Evolutionary conservation across 495 filamentous ascomycete species (phyloP).

Genomic region (Neurospora discreta): DNA sequence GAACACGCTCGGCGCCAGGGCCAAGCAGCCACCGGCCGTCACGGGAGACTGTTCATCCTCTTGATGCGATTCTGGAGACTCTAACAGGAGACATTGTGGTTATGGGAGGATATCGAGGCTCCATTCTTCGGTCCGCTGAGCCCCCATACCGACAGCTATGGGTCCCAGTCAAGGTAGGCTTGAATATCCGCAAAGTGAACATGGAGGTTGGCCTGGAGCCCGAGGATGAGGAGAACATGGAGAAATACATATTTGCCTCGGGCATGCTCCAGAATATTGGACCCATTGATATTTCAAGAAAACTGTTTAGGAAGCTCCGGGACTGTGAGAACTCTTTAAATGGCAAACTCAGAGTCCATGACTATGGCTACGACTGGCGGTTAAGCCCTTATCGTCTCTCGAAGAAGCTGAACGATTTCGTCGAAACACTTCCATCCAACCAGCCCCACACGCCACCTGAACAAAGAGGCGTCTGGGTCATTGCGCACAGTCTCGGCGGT

Average conservation of each 20-base stretch:
- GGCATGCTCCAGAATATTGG: constrained; percentile 87
- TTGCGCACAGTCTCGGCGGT: constrained; percentile 84
- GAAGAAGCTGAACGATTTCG: constrained; percentile 52
- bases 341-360: constrained; percentile 66
- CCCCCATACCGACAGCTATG: constrained; percentile 74
- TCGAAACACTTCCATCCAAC: constrained; percentile 70
- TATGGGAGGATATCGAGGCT: constrained; percentile 85
- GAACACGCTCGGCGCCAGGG: constrained; percentile 1
- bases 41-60: constrained; percentile 22
- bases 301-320: constrained; percentile 66
- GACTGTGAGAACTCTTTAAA: constrained; percentile 59
- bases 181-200: constrained; percentile 87
- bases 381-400: constrained; percentile 73
- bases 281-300: constrained; percentile 77
- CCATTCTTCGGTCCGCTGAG: constrained; percentile 73
- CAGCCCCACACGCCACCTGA: constrained; percentile 32
- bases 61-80: constrained; percentile 55
- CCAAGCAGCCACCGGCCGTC: constrained; percentile 9
- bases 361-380: constrained; percentile 96
- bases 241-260: constrained; percentile 65
- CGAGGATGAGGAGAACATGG: constrained; percentile 80
- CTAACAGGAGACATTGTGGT: constrained; percentile 80
- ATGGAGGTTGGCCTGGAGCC: constrained; percentile 74
- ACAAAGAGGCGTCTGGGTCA: constrained; percentile 62
- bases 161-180: constrained; percentile 87